Conservation (phyloP, 2,329 filamentous ascomycete species). For the Talaromyces pinophilus region DNA sequence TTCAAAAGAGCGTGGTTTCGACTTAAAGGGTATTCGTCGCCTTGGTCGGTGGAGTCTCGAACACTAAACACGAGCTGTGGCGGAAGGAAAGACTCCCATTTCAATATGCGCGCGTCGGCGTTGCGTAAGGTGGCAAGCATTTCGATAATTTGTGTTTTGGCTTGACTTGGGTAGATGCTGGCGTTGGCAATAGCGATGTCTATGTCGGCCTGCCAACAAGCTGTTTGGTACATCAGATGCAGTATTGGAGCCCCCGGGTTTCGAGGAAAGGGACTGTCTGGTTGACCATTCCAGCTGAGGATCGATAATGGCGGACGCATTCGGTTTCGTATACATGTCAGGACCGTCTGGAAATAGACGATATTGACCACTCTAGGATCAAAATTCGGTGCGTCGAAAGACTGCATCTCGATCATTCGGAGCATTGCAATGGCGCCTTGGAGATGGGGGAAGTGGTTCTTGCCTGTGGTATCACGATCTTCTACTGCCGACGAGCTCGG, state of each 20-base stretch:
- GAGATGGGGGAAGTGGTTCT: not conserved
- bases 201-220: slow-evolving; percentile 1
- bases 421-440: slow-evolving; percentile 10
- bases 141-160: not conserved
- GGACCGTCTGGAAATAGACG: slow-evolving; percentile 10
- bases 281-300: not conserved
- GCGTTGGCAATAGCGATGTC: not conserved
- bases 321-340: slow-evolving; percentile 1
- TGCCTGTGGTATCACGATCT: not conserved
- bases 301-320: not conserved
- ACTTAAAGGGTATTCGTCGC: not conserved
- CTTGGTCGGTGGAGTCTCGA: not conserved
- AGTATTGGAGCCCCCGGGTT: not conserved
- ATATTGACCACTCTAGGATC: slow-evolving; percentile 7
- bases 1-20: not conserved
- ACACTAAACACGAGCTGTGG: not conserved
- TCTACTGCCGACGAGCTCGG: not conserved
- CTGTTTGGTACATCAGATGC: slow-evolving; percentile 1
- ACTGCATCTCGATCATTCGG: not conserved
- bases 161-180: not conserved
- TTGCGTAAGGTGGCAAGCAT: not conserved
- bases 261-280: not conserved
- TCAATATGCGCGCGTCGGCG: not conserved
- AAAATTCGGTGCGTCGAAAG: not conserved
- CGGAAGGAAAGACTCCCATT: slow-evolving; percentile 1